A percentile compares a stretch with the other conserved stretches of the same genome.
Conservation (phyloP, 345 rosid species). For the Rhodamnia argentea region DNA sequence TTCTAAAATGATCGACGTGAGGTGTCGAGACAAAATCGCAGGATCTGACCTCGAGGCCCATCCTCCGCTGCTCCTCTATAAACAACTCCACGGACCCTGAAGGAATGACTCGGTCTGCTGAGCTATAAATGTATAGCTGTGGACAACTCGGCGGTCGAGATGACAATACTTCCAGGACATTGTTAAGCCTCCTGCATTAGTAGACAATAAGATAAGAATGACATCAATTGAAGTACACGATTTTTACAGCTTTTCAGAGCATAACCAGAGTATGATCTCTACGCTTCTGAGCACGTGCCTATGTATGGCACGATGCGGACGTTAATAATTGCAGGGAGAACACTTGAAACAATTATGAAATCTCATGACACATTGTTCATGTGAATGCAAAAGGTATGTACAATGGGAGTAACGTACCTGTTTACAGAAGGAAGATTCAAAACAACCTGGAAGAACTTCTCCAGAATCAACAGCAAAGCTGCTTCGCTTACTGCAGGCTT, state of each 20-base stretch:
- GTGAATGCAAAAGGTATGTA: not conserved
- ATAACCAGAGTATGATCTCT: not conserved
- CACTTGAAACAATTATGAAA: not conserved
- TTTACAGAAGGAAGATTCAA: constrained; percentile 76
- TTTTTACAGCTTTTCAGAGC: not conserved
- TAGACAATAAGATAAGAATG: not conserved
- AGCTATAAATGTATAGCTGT: constrained; percentile 90
- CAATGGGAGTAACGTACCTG: constrained; percentile 28
- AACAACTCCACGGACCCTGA: constrained; percentile 71
- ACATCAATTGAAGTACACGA: not conserved
- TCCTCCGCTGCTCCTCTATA: constrained; percentile 65
- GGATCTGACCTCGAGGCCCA: constrained; percentile 71
- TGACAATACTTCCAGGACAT: constrained; percentile 53
- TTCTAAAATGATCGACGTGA: constrained; percentile 94
- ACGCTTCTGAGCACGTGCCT: not conserved
- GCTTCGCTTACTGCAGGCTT: constrained; percentile 75
- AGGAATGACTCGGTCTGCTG: constrained; percentile 93
- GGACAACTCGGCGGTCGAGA: constrained; percentile 85
- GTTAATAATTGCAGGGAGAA: not conserved
- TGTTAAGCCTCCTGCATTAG: constrained; percentile 66
- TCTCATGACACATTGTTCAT: not conserved
- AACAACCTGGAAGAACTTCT: constrained; percentile 66
- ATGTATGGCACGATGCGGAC: not conserved
- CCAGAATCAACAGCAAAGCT: constrained; percentile 69
- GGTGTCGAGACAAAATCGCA: constrained; percentile 96